Evolutionary conservation across 2,329 filamentous ascomycete genomes (phyloP).

Genomic region (Xylaria sp.): DNA sequence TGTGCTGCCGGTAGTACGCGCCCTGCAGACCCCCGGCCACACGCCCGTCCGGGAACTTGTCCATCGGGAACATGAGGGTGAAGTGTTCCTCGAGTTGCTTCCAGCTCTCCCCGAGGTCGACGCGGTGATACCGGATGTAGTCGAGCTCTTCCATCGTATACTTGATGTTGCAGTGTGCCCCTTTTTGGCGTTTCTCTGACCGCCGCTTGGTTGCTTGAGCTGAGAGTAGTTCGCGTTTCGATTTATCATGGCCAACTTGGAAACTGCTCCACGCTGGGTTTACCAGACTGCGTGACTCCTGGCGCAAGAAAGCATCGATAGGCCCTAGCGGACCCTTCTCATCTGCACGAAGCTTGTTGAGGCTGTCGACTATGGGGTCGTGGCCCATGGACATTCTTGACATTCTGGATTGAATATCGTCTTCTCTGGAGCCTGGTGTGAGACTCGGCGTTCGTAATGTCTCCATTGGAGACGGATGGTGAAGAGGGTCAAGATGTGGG

Average conservation of each 20-base stretch:
- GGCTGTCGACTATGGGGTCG: slow-evolving; percentile 35
- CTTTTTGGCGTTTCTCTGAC: slow-evolving; percentile 17
- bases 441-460: slow-evolving; percentile 26
- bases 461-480: too few species aligned
- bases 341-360: slow-evolving; percentile 32
- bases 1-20: slow-evolving; percentile 40
- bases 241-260: background rate
- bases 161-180: slow-evolving; percentile 40
- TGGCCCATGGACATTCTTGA: background rate
- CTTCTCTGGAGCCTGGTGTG: slow-evolving; percentile 30
- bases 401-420: slow-evolving; percentile 14
- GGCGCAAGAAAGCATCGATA: slow-evolving; percentile 15
- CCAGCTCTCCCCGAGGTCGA: slow-evolving; percentile 37
- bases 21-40: slow-evolving; percentile 40
- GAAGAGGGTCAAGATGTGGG: too few species aligned
- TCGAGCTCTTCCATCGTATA: slow-evolving; percentile 39
- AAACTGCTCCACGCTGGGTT: background rate
- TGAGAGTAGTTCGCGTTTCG: slow-evolving; percentile 6
- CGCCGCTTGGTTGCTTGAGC: slow-evolving; percentile 12
- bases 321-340: slow-evolving; percentile 27
- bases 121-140: slow-evolving; percentile 40
- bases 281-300: background rate
- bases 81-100: slow-evolving; percentile 28
- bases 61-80: slow-evolving; percentile 33
- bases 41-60: slow-evolving; percentile 25